Percentiles rank a stretch among this genome's conserved stretches.
These are phyloP conservation scores for Caloboletus inedulis DNA, from an alignment of 1,284 basidiomycete genomes.

Conservation along the genomic window DNA sequence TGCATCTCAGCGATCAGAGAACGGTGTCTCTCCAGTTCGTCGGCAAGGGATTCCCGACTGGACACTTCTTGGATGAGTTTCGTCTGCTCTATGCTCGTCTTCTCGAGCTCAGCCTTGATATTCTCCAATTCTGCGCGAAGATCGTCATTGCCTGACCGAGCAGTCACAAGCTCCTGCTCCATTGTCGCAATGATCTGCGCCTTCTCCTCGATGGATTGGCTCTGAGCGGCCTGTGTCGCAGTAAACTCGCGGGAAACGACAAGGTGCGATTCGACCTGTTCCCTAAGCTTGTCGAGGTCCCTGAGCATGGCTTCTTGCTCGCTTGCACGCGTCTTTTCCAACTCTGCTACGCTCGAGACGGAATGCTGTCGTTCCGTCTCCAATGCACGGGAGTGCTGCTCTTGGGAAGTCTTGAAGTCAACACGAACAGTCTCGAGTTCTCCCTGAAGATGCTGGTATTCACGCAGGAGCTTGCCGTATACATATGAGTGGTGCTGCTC, in stretches of 20 bases:
- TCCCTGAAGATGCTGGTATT: conserved; percentile 22
- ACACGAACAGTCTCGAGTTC: conserved; percentile 27
- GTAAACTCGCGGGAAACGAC: conserved; percentile 55
- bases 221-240: conserved; percentile 48
- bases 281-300: conserved; percentile 52
- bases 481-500: conserved; percentile 32
- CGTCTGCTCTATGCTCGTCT: conserved; percentile 54
- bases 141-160: conserved; percentile 50
- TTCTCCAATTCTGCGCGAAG: conserved; percentile 53
- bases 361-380: conserved; percentile 38
- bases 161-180: conserved; percentile 46
- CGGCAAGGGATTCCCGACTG: conserved; percentile 65
- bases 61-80: conserved; percentile 68
- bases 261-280: conserved; percentile 65
- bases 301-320: conserved; percentile 43
- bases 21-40: conserved; percentile 75
- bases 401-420: conserved; percentile 13
- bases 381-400: conserved; percentile 24
- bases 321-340: conserved; percentile 35
- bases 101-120: conserved; percentile 59
- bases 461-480: conserved; percentile 29
- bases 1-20: conserved; percentile 72
- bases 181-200: conserved; percentile 42
- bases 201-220: conserved; percentile 52
- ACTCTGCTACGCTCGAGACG: conserved; percentile 28